These are phyloP conservation scores for Colletotrichum sp. DNA, from an alignment of 2,329 filamentous ascomycete species.

Conservation along the genomic window DNA sequence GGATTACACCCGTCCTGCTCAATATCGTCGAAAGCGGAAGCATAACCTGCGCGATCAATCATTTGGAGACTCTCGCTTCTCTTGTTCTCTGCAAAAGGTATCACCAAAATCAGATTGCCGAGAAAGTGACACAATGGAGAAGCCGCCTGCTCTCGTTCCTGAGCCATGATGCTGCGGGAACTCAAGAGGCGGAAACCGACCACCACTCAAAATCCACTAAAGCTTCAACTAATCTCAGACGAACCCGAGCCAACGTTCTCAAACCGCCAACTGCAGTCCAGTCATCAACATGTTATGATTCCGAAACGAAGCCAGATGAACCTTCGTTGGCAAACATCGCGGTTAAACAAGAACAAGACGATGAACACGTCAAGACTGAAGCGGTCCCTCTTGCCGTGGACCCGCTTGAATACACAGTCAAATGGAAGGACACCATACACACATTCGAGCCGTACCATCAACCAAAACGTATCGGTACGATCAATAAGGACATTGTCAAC, in stretches of 20 bases:
- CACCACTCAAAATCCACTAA: neutral
- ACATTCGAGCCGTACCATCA: neutral
- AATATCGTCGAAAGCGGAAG: neutral
- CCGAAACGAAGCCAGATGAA: neutral
- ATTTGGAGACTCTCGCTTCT: neutral
- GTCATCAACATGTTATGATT: accelerated
- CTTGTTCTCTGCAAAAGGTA: neutral
- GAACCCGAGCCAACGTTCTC: neutral
- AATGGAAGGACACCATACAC: neutral
- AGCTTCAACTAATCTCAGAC: neutral
- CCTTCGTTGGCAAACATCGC: neutral
- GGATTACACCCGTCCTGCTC: neutral
- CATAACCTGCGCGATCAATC: neutral
- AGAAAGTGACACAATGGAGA: neutral
- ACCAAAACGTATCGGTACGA: neutral
- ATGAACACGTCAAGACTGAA: neutral
- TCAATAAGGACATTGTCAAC: neutral
- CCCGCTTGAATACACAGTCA: neutral
- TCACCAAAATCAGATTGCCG: neutral
- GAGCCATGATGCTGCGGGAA: too few relatives aligned
- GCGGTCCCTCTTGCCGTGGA: accelerated
- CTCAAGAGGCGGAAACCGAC: neutral
- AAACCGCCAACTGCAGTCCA: neutral
- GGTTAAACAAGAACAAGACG: neutral
- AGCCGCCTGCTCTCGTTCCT: neutral